Base-by-base conservation (phyloP, 371 early-diverging fungal genomes). In the Dichotomocladium elegans region DNA sequence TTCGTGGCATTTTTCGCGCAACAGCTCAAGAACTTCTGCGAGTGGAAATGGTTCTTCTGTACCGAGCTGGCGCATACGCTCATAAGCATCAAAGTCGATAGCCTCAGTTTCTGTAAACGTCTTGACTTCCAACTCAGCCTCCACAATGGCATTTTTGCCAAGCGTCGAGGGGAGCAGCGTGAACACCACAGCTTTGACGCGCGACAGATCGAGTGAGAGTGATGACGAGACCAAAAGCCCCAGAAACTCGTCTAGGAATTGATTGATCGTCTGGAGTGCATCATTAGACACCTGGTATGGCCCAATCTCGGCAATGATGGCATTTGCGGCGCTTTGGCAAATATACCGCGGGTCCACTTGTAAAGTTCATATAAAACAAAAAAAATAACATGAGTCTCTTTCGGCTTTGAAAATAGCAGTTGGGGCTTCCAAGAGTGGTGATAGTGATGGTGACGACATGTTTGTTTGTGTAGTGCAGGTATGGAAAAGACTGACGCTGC, bases 81-180 rank as follows among this genome's bases (percentile, higher is more conserved):
- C 78, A 49, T 77, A 74, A 4, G 63, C 35, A 6, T 71, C 74
- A 41, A 69, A 77, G 33, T 77, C 72, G 34, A 68, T 77, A 33
- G 57, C 70, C 61, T 74, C 83, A 24, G 78, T 79, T 41, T 85
- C 85, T 0, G 81, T 72, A 53, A 80, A 82, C 3, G 78, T 79
- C 51, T 85, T 85, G 14, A 82, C 79, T 52, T 85, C 85, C 7
- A 85, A 58, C 46, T 85, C 85, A 6, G 85, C 83, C 57, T 85
- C 85, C n/a, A 81, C 80, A 51, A 85, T 79, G 9, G 85, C 81
- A 57, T 82, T 81, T 57, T 82, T 85, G 8, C 85, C 85, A 1
- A 85, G 64, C 9, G 72, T 75, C 3, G 82, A 78, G 1, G 85
- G 82, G 30, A 85, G 55, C 5, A 78, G 55, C 41, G 66, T 69